Evolutionary conservation across 2,329 filamentous ascomycete genomes (phyloP).

Genomic region (Corniculantispora saksenae): DNA sequence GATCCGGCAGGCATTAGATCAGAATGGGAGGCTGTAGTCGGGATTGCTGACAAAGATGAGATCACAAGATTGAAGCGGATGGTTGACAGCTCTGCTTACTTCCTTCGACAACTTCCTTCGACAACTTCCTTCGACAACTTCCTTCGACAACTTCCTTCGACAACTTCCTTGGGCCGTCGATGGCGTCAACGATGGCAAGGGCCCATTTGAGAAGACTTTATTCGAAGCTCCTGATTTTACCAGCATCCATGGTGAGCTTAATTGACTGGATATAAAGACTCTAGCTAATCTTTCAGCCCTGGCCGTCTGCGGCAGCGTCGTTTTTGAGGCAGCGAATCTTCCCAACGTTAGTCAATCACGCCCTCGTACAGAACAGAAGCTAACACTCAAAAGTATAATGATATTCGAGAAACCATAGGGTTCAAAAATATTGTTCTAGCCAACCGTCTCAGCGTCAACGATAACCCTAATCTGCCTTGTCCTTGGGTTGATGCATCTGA

Average conservation of each 20-base stretch:
- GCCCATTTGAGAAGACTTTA: conserved; percentile 68
- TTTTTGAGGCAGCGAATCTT: conserved; percentile 4
- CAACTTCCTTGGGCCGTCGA: conserved; percentile 63
- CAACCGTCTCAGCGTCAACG: conserved; percentile 54
- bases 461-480: conserved; percentile 38
- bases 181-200: conserved; percentile 35
- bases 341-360: not conserved
- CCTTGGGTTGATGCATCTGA: conserved; percentile 8
- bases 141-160: conserved; percentile 63
- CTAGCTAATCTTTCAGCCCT: not conserved
- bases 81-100: no score
- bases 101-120: no score
- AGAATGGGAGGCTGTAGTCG: conserved; percentile 62
- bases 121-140: conserved; percentile 64
- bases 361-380: not conserved
- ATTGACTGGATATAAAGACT: not conserved
- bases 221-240: conserved; percentile 74
- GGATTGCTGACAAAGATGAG: conserved; percentile 65
- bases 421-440: conserved; percentile 66
- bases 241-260: conserved; percentile 62
- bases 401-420: conserved; percentile 57
- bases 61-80: conserved; percentile 59
- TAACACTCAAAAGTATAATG: conserved; percentile 42
- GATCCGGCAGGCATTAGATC: conserved; percentile 60
- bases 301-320: conserved; percentile 1